Base-by-base conservation (phyloP, 1,284 basidiomycete species). In the Coriolopsis trogii region DNA sequence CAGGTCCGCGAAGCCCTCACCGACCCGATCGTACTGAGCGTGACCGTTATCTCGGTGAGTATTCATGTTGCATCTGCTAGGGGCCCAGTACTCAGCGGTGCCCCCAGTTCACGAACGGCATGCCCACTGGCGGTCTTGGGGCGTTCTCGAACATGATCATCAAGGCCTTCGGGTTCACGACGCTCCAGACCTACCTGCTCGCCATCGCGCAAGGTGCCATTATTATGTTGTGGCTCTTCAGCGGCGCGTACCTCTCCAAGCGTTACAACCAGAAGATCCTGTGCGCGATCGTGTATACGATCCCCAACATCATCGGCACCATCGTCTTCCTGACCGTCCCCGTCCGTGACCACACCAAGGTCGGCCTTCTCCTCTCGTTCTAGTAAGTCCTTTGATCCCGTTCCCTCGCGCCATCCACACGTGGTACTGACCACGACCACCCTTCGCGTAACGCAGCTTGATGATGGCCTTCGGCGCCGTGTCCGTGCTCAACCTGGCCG, bases 131-230 rank as follows among this genome's bases (percentile, higher is more conserved):
- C 41, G 80, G 80, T 2, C 62, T 79, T 29, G 77, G 78, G 23
- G 77, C 78, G 1, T 81, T 79, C 64, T 75, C 74, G 4, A 80
- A 81, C 59, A 73, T 81, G 49, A 78, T 81, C 51, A 55, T 80
- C 49, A 75, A 67, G 24, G 74, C 73, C 23, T 80, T 78, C 70
- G 78, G 79, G 8, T 81, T 74, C 60, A 74, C 73, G 1, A 67
- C 66, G 28, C 59, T 80, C n/a, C 78, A 80, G 59, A 78, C 77
- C 5, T 77, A 79, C 56, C 61, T 81, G 25, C 70, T 81, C 23
- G 76, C 76, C 0, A 80, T 81, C 45, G 78, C 77, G 13, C 78
- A 80, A 63, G 79, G 75, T 20, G 72, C 60, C 10, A 73, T 78
- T 52, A 78, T 78, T 55, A 78, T 80, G 73, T 16, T 63, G 2